These are phyloP conservation scores for Parachaetomium inaequale DNA, from an alignment of 495 filamentous ascomycete species.

Conservation along the genomic window DNA sequence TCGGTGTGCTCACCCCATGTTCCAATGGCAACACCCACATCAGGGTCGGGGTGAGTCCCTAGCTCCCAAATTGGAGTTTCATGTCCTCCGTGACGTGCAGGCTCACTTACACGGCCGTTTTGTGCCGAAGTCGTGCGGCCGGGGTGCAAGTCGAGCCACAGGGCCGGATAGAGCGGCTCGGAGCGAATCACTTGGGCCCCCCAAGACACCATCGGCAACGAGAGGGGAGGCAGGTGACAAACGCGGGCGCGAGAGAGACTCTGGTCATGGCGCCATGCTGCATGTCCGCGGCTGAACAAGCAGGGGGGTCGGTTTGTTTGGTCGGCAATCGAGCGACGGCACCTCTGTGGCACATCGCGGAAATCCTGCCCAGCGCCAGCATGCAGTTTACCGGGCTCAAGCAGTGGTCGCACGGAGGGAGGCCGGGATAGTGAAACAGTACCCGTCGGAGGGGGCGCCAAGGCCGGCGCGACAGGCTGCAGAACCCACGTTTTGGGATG, in stretches of 20 bases:
- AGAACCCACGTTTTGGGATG: slow-evolving; percentile 1
- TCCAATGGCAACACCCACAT: neutral
- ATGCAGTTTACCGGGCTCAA: neutral
- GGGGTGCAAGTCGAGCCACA: neutral
- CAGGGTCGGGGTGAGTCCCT: neutral
- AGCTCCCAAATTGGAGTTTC: slow-evolving; percentile 16
- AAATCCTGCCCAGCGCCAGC: slow-evolving; percentile 16
- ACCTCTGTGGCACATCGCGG: slow-evolving; percentile 24
- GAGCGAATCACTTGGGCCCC: neutral
- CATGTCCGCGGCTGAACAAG: neutral
- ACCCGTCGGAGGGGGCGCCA: slow-evolving; percentile 33
- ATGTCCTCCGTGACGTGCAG: slow-evolving; percentile 15
- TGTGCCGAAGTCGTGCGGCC: slow-evolving; percentile 8
- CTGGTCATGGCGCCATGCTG: neutral
- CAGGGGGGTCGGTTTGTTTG: slow-evolving; percentile 9
- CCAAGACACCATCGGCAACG: neutral
- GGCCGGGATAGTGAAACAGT: slow-evolving; percentile 31
- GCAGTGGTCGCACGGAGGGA: slow-evolving; percentile 14
- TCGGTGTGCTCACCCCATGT: neutral
- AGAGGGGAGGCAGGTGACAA: neutral
- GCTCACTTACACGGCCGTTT: slow-evolving; percentile 15
- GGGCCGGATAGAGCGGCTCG: slow-evolving; percentile 5
- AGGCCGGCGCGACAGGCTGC: slow-evolving; percentile 18
- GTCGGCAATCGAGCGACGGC: neutral
- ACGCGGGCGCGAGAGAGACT: neutral